Conservation (phyloP, 192 early-diverging fungal species). For the Diversispora eburnea region DNA sequence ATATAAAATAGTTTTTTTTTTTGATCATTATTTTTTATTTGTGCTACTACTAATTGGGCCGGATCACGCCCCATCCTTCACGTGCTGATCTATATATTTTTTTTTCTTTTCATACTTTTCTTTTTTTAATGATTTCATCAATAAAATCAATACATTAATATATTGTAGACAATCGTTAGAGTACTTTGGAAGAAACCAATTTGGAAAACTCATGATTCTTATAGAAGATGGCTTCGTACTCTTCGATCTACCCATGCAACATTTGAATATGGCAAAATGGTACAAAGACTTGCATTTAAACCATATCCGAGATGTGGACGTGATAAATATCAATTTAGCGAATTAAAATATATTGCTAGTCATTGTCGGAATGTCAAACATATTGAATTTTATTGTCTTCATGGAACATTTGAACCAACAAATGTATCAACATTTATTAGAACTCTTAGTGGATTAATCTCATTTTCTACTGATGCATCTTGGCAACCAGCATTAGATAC, state of each 20-base stretch:
- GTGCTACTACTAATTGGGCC: background rate
- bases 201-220: conserved; percentile 13
- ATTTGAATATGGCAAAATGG: conserved; percentile 9
- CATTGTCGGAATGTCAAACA: conserved; percentile 5
- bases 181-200: background rate
- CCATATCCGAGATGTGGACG: conserved; percentile 1
- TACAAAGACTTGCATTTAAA: background rate
- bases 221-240: conserved; percentile 3
- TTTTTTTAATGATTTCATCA: no score
- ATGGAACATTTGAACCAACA: background rate
- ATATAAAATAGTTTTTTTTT: background rate
- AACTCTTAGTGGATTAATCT: background rate
- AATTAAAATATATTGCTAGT: conserved; percentile 3
- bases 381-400: conserved; percentile 18
- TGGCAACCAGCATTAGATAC: conserved; percentile 10
- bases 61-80: background rate
- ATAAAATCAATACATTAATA: no score
- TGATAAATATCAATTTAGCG: background rate
- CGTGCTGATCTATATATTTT: background rate
- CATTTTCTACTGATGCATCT: background rate
- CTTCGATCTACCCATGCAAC: background rate
- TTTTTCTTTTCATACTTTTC: background rate
- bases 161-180: background rate
- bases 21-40: background rate
- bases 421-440: background rate